phyloP scores from a whole-genome alignment of 1,284 basidiomycete genomes.

The Fomitopsis betulina region DNA sequence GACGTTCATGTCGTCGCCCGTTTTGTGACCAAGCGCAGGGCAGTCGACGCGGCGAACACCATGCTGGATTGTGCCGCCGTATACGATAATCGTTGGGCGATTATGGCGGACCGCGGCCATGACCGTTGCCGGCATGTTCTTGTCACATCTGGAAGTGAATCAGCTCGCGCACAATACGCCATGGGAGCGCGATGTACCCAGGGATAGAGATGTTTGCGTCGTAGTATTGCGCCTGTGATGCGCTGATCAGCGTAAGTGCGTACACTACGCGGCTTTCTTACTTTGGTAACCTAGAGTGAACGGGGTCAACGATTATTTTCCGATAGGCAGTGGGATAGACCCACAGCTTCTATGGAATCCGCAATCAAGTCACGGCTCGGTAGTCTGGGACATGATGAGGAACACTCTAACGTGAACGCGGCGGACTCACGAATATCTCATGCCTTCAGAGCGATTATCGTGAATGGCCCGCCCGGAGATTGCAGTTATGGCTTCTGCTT shows the following conservation, averaged over 20 bases:
- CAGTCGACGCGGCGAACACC: constrained; percentile 77
- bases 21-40: constrained; percentile 71
- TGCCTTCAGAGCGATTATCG: constrained; percentile 40
- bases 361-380: constrained; percentile 90
- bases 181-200: constrained; percentile 31
- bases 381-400: constrained; percentile 41
- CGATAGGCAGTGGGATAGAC: constrained; percentile 15
- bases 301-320: background rate
- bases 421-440: constrained; percentile 69
- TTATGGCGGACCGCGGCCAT: constrained; percentile 85
- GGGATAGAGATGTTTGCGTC: constrained; percentile 84
- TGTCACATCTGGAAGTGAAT: constrained; percentile 56
- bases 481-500: constrained; percentile 18
- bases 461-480: background rate
- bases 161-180: background rate
- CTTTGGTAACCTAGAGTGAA: constrained; percentile 57
- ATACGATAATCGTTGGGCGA: constrained; percentile 80
- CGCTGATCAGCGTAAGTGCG: background rate
- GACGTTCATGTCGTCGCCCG: constrained; percentile 79
- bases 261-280: constrained; percentile 22
- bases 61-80: constrained; percentile 80
- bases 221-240: constrained; percentile 71
- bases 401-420: background rate
- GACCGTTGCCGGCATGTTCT: constrained; percentile 90
- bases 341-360: constrained; percentile 83